Evolutionary conservation across 2,329 filamentous ascomycete genomes (phyloP), one percentile per base, ranked within the genome.

Genomic region (Macrophomina tecta): DNA sequence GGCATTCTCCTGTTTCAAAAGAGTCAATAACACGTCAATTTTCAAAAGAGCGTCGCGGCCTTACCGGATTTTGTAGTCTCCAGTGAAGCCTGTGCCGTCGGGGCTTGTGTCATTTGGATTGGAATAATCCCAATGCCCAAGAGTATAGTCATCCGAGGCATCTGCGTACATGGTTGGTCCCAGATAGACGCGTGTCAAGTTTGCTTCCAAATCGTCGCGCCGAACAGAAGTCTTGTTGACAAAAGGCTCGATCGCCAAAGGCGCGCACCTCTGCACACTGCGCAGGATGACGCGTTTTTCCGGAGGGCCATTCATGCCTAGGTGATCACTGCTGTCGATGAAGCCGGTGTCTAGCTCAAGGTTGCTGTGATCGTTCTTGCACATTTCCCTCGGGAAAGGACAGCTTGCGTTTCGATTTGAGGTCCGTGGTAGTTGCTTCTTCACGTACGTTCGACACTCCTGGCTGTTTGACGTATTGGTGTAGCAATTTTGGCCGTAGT

Each of bases 181-280:
- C 6, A 38, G 11, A 38, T 38, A 38, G 36, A 38, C 6, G 36
- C 36, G 36, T 1, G 36, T 38, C 36, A 7, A 16, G 23, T 18
- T 11, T 69, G 69, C 8, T 66, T 68, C 5, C 61, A 55, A 49
- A 58, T 63, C 53, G 56, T 67, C 63, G 53, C 12, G 5, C n/a
- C 42, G 14, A 28, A 5, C 28, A 5, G 9, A 11, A 11, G 36
- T 38, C 23, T n/a, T 55, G 30, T 55, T 38, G 6, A 8, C 36
- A 38, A 55, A 23, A n/a, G 11, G 14, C 34, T 36, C 52, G 16
- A 30, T 16, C 9, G 34, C 53, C 16, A 58, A 42, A 1, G 53
- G 53, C 12, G 53, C 53, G n/a, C 53, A 58, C 5, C 28, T 16
- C 1, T 9, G 12, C 3, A 58, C 11, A 12, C 18, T n/a, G 14